Percentiles rank a stretch among this genome's conserved stretches.
Conservation (phyloP, 2,329 filamentous ascomycete species). For the Talaromyces atroroseus region DNA sequence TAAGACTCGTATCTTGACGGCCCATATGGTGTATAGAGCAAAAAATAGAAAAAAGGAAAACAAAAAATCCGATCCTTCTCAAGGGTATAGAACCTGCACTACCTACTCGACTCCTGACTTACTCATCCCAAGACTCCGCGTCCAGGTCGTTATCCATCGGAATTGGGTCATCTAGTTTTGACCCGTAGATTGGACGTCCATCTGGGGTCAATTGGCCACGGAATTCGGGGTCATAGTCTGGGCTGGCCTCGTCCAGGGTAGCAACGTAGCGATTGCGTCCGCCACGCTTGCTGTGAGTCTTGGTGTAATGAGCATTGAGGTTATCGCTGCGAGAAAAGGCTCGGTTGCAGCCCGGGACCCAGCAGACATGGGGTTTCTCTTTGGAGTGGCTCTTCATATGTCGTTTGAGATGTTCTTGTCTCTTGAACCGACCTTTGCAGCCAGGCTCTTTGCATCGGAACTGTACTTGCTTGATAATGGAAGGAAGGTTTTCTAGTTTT, state of each 20-base stretch:
- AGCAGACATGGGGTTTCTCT: conserved; percentile 40
- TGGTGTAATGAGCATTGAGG: conserved; percentile 42
- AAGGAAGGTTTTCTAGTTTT: conserved; percentile 32
- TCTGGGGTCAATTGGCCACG: conserved; percentile 39
- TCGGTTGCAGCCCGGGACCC: conserved; percentile 39
- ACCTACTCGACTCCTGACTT: conserved; percentile 5
- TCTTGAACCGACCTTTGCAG: conserved; percentile 43
- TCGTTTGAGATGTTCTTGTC: conserved; percentile 46
- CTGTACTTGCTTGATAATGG: conserved; percentile 37
- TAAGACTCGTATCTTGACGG: neutral
- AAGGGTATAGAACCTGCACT: conserved; percentile 11
- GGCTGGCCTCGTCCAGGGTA: conserved; percentile 39
- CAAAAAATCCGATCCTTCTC: conserved; percentile 2
- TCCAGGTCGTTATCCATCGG: conserved; percentile 27
- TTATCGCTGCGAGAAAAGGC: conserved; percentile 42
- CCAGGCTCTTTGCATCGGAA: conserved; percentile 39
- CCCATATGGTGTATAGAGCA: conserved; percentile 2
- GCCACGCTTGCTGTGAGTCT: conserved; percentile 43
- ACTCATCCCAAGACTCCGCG: conserved; percentile 31
- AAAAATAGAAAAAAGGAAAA: conserved; percentile 4
- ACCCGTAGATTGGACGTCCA: conserved; percentile 36
- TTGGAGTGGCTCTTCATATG: conserved; percentile 46
- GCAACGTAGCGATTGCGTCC: conserved; percentile 43
- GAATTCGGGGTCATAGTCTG: conserved; percentile 41
- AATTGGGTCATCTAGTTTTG: conserved; percentile 31